These are phyloP conservation scores for Hypoxylon rickii DNA, from an alignment of 495 filamentous ascomycete species.

Conservation along the genomic window DNA sequence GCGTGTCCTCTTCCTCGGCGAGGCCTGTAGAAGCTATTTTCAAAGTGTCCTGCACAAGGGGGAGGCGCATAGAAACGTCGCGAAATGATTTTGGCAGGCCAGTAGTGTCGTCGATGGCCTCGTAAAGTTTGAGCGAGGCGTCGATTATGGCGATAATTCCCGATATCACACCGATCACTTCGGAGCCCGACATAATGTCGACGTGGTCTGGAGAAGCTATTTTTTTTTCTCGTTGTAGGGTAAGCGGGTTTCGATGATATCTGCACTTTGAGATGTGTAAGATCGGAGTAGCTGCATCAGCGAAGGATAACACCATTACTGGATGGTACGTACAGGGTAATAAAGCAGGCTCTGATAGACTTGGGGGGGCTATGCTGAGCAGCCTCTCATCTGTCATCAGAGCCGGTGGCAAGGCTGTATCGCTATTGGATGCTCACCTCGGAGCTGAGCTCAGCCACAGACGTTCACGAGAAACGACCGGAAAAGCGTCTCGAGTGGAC, in stretches of 20 bases:
- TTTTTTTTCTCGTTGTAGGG: not conserved
- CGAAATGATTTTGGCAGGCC: constrained; percentile 38
- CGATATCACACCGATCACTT: constrained; percentile 36
- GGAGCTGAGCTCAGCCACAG: not conserved
- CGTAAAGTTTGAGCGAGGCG: constrained; percentile 31
- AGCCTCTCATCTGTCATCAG: not conserved
- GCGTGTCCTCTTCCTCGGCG: constrained; percentile 15
- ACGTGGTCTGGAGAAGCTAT: not conserved
- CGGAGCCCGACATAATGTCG: constrained; percentile 35
- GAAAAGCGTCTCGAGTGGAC: not conserved
- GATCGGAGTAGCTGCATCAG: too few relatives aligned
- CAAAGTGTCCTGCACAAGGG: constrained; percentile 30
- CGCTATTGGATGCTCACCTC: not conserved
- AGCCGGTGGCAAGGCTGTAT: not conserved
- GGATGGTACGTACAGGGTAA: too few relatives aligned
- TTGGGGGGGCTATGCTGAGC: too few relatives aligned
- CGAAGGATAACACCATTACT: too few relatives aligned
- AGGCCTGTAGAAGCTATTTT: constrained; percentile 18
- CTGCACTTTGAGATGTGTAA: too few relatives aligned
- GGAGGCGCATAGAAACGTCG: constrained; percentile 35
- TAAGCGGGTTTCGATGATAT: not conserved
- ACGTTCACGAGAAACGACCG: not conserved
- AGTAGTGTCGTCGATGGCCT: constrained; percentile 26
- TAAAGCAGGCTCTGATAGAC: too few relatives aligned
- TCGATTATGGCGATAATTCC: constrained; percentile 37